These are phyloP conservation scores for Chalciporus piperatus DNA, from an alignment of 768 basidiomycete species.

Conservation along the genomic window DNA sequence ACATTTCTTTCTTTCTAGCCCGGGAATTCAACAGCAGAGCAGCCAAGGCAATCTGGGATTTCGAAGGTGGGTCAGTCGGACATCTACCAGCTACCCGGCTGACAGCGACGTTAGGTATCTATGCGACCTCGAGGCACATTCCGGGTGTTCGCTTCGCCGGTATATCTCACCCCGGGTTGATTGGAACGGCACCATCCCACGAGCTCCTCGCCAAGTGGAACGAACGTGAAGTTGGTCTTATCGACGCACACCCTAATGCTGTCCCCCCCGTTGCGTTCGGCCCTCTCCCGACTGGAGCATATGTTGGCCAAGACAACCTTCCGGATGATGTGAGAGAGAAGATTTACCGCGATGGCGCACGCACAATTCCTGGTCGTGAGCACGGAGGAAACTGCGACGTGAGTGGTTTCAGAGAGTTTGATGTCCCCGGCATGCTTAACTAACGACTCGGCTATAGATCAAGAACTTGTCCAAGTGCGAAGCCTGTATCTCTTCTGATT, in stretches of 20 bases:
- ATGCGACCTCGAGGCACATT: conserved; percentile 72
- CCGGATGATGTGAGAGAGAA: conserved; percentile 43
- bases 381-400: conserved; percentile 80
- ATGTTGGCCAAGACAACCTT: conserved; percentile 64
- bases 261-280: conserved; percentile 67
- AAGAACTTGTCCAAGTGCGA: conserved; percentile 65
- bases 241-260: conserved; percentile 47
- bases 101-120: conserved; percentile 45
- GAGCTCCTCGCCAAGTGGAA: conserved; percentile 77
- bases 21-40: conserved; percentile 68
- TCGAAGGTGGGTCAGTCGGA: conserved; percentile 46
- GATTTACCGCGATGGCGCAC: conserved; percentile 64
- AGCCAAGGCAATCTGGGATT: conserved; percentile 80
- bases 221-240: conserved; percentile 63
- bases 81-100: background rate
- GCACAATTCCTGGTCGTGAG: conserved; percentile 75
- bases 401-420: conserved; percentile 13
- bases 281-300: conserved; percentile 56
- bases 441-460: conserved; percentile 43
- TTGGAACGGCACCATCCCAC: conserved; percentile 72
- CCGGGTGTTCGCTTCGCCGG: conserved; percentile 80
- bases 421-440: background rate
- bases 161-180: conserved; percentile 71
- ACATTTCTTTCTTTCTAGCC: conserved; percentile 33
- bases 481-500: background rate